A percentile compares a stretch with the other conserved stretches of the same genome.
phyloP scores from a whole-genome alignment of 192 early-diverging fungal genomes.

The Podochytrium sp. region DNA sequence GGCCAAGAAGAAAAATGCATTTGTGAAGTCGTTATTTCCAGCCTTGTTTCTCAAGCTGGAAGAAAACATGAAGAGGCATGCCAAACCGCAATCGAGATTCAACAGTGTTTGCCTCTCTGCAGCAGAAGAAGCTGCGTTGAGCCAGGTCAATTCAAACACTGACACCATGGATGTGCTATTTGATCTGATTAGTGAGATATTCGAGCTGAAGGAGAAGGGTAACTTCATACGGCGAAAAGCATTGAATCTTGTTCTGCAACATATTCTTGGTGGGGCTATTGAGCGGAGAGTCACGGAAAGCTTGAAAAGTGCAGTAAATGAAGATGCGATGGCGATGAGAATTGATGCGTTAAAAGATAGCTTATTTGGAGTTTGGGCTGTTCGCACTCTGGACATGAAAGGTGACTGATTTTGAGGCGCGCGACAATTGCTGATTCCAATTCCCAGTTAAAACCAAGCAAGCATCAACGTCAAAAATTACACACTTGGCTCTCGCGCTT shows the following conservation, averaged over 20 bases:
- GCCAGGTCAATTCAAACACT: neutral
- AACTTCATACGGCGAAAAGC: slow-evolving; percentile 91
- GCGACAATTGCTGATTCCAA: no score
- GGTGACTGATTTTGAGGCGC: slow-evolving; percentile 42
- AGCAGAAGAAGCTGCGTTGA: neutral
- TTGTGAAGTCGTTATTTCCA: slow-evolving; percentile 54
- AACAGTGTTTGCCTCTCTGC: neutral
- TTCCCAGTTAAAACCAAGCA: neutral
- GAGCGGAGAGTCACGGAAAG: slow-evolving; percentile 67
- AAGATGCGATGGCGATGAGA: slow-evolving; percentile 30
- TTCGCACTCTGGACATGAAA: slow-evolving; percentile 52
- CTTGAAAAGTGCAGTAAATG: slow-evolving; percentile 33
- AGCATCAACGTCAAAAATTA: slow-evolving; percentile 32
- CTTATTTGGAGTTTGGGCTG: slow-evolving; percentile 38
- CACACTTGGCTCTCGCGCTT: slow-evolving; percentile 49
- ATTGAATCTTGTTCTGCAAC: slow-evolving; percentile 81
- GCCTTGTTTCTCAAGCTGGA: slow-evolving; percentile 79
- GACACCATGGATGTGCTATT: slow-evolving; percentile 67
- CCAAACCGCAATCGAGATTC: slow-evolving; percentile 17
- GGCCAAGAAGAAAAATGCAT: slow-evolving; percentile 33
- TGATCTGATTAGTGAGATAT: slow-evolving; percentile 88
- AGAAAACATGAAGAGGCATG: slow-evolving; percentile 53
- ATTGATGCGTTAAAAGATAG: slow-evolving; percentile 34
- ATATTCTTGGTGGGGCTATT: slow-evolving; percentile 84
- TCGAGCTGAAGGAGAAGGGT: slow-evolving; percentile 85